Evolutionary conservation across 805 yeast species (phyloP), one percentile per base, ranked within the genome.

Genomic region (Hanseniaspora pseudoguilliermondii): DNA sequence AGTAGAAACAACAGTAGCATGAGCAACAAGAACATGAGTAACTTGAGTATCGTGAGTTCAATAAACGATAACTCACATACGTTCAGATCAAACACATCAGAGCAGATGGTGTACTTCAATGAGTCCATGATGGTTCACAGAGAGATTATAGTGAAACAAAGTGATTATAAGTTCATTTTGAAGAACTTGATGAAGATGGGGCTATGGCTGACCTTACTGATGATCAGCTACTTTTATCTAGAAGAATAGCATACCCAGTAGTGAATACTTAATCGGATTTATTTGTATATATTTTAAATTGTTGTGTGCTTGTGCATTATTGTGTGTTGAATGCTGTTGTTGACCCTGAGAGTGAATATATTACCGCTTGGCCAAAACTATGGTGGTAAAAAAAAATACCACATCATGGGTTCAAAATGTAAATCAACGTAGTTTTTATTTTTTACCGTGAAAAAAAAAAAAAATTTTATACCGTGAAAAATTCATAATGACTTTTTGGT

Each of bases 31-130:
- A 29, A 23, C n/a, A 13, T n/a, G 8, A 53, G 56, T 29, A 53
- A 53, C 34, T 16, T 44, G 21, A 53, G 56, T 32, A 32, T 39
- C 2, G 10, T 27, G 7, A 53, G 56, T 39, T 53, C 50, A 2
- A 1, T 29, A 5, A 38, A 32, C 11, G 21, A 42, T n/a, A 48
- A 53, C 25, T 44, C 50, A 10, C 21, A 44, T 10, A 13, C 25
- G 11, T 5, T 13, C 32, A 15, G 21, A 10, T 27, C 40, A 16
- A 39, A 39, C n/a, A 18, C n/a, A 5, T 38, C 40, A 11, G 56
- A 53, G 8, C 20, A 23, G 2, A 20, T 46, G 9, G 21, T 46
- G 3, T 34, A 20, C 4, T 38, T 46, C 20, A 34, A 53, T 29
- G 49, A 43, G 10, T 13, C 27, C 18, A 39, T 38, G 34, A 44